These are phyloP conservation scores for Huntiella savannae DNA, from an alignment of 2,329 filamentous ascomycete species.

Conservation along the genomic window DNA sequence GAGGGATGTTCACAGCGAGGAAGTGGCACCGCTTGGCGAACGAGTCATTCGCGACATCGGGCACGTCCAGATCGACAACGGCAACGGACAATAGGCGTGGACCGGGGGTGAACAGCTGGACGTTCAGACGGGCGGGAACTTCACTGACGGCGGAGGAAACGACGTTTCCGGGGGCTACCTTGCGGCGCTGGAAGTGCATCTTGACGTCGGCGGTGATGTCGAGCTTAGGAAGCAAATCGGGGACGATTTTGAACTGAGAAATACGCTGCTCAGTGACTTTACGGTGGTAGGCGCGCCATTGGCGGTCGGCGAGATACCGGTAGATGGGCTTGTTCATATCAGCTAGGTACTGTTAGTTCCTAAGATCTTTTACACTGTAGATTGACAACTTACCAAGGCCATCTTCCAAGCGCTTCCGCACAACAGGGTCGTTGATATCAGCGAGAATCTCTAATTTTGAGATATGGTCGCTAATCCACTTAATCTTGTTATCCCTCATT, in stretches of 20 bases:
- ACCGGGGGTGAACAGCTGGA: conserved; percentile 71
- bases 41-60: conserved; percentile 51
- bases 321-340: conserved; percentile 97
- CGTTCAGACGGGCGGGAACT: conserved; percentile 50
- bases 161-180: conserved; percentile 57
- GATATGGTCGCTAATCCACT: conserved; percentile 50
- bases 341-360: conserved; percentile 30
- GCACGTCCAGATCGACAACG: conserved; percentile 81
- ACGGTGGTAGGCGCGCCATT: conserved; percentile 73
- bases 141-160: conserved; percentile 60
- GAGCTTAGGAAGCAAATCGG: conserved; percentile 68
- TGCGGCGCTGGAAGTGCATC: conserved; percentile 55
- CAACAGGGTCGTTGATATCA: conserved; percentile 84
- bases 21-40: conserved; percentile 77
- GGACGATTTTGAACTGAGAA: conserved; percentile 67
- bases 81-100: conserved; percentile 67
- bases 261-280: conserved; percentile 71
- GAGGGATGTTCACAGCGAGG: conserved; percentile 48
- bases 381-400: conserved; percentile 46
- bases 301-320: conserved; percentile 65
- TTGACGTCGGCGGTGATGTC: conserved; percentile 63
- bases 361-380: conserved; percentile 12
- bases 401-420: conserved; percentile 90
- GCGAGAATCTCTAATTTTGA: conserved; percentile 72
- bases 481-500: conserved; percentile 46